Percentiles rank a stretch among this genome's conserved stretches.
These are phyloP conservation scores for Wickerhamiella sorbophila DNA, from an alignment of 805 yeast genomes.

Conservation along the genomic window DNA sequence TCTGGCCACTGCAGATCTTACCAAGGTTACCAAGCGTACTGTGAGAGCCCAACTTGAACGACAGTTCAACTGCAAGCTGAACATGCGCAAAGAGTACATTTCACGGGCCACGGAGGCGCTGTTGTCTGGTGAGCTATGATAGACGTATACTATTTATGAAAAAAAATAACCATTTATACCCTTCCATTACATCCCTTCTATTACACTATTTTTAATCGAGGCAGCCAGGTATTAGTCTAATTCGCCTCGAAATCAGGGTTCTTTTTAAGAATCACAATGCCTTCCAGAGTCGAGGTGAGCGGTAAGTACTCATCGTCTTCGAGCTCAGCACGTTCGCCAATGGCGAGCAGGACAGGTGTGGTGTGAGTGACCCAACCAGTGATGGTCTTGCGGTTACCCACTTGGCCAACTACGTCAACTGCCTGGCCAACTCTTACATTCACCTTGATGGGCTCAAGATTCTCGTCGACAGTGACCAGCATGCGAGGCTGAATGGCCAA, in stretches of 20 bases:
- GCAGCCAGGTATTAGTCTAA: no score
- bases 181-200: no score
- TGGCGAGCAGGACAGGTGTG: conserved; percentile 85
- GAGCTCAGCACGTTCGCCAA: conserved; percentile 93
- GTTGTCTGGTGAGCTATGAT: conserved; percentile 26
- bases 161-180: no score
- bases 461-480: conserved; percentile 84
- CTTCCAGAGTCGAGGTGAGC: conserved; percentile 71
- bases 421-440: conserved; percentile 98
- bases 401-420: conserved; percentile 96
- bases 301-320: conserved; percentile 89
- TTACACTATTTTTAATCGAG: no score
- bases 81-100: conserved; percentile 26
- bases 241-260: conserved; percentile 39
- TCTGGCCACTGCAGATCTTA: conserved; percentile 26
- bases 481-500: conserved; percentile 87
- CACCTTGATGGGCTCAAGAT: conserved; percentile 80
- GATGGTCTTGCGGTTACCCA: conserved; percentile 96
- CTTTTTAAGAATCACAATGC: conserved; percentile 82
- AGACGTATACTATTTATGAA: conserved; percentile 2
- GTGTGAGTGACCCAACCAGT: conserved; percentile 99
- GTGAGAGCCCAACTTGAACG: conserved; percentile 26
- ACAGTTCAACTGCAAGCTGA: conserved; percentile 24
- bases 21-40: conserved; percentile 27
- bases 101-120: conserved; percentile 29